phyloP scores from a whole-genome alignment of 164 flowering plant genomes.

The Magnolia changhungtana region DNA sequence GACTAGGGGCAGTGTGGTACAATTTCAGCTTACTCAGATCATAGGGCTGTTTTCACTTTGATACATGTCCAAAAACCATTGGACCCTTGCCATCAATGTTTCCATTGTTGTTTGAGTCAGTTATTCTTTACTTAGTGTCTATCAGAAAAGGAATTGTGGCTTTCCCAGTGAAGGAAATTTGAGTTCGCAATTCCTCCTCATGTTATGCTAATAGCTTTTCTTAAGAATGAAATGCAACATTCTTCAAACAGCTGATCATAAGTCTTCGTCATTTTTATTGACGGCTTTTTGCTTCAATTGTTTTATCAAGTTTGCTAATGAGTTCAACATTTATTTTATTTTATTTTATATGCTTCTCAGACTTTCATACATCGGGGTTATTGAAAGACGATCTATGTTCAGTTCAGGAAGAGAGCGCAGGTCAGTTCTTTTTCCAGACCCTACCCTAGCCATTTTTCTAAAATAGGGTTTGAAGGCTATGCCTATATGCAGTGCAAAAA shows the following conservation, averaged over 20 bases:
- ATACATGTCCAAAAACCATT: too few species aligned
- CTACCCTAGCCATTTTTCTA: background rate
- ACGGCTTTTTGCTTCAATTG: background rate
- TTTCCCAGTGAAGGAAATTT: too few species aligned
- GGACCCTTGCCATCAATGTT: too few species aligned
- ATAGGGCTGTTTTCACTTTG: too few species aligned
- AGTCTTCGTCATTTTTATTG: background rate
- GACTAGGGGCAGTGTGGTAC: too few species aligned
- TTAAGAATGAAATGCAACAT: background rate
- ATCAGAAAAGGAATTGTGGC: too few species aligned
- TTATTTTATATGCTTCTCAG: constrained; percentile 23
- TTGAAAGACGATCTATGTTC: constrained; percentile 78
- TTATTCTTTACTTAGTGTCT: too few species aligned
- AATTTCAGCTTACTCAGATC: too few species aligned
- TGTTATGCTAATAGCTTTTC: background rate
- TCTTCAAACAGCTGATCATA: background rate
- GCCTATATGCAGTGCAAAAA: too few species aligned
- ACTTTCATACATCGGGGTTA: constrained; percentile 70
- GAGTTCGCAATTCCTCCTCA: background rate
- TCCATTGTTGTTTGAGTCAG: too few species aligned
- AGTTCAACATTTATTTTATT: background rate
- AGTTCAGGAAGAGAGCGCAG: constrained; percentile 98
- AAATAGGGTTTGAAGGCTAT: too few species aligned
- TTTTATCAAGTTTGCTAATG: background rate
- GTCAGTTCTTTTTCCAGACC: constrained; percentile 30